These are phyloP conservation scores for Lentinula edodes DNA, from an alignment of 768 basidiomycete genomes.

Conservation along the genomic window DNA sequence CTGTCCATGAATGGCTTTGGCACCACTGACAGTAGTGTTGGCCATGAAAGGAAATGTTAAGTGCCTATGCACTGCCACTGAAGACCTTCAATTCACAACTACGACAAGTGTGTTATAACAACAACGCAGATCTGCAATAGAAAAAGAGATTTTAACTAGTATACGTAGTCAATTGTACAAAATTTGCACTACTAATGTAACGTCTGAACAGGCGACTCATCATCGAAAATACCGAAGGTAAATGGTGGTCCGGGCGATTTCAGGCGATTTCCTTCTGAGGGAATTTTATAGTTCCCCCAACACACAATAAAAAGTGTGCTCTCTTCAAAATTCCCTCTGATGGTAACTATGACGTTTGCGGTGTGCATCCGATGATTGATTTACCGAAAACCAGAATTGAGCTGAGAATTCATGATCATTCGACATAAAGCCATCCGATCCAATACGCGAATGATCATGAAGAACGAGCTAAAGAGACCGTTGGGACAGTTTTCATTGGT, in stretches of 20 bases:
- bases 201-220: not conserved
- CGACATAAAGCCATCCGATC: not conserved
- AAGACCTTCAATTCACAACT: too few relatives aligned
- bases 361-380: not conserved
- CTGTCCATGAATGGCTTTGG: slow-evolving; percentile 88
- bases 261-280: too few relatives aligned
- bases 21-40: slow-evolving; percentile 60
- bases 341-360: too few relatives aligned
- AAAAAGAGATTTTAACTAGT: not conserved
- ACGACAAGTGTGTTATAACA: too few relatives aligned
- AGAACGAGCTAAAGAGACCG: not conserved
- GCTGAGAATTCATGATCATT: not conserved
- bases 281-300: too few relatives aligned
- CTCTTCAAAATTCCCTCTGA: too few relatives aligned
- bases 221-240: not conserved
- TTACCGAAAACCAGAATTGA: not conserved
- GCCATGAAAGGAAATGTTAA: slow-evolving; percentile 9
- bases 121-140: not conserved
- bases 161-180: not conserved
- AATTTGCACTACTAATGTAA: not conserved
- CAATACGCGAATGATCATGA: not conserved
- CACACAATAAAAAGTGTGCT: too few relatives aligned
- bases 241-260: too few relatives aligned
- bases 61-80: not conserved
- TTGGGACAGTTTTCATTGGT: not conserved